Evolutionary conservation across 441 rosid genomes (phyloP).

Genomic region (Adansonia rubrostipa): DNA sequence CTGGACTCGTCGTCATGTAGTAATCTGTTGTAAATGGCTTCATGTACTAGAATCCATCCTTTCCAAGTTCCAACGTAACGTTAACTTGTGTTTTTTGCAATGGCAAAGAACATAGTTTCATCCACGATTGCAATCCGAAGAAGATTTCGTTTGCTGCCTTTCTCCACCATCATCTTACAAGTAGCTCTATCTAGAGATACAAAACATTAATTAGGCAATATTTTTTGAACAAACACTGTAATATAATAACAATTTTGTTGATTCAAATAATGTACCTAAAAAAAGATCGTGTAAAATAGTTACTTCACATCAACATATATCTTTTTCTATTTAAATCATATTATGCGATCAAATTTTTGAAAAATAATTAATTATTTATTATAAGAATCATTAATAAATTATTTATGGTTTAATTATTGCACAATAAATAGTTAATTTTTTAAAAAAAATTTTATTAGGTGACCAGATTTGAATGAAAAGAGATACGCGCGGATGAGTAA

Average conservation of each 20-base stretch:
- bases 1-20: slow-evolving; percentile 43
- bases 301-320: too few species aligned
- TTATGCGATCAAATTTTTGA: too few species aligned
- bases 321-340: too few species aligned
- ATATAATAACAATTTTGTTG: not conserved
- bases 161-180: slow-evolving; percentile 28
- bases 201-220: not conserved
- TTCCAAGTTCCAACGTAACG: slow-evolving; percentile 31
- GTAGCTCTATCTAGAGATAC: not conserved
- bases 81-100: slow-evolving; percentile 44
- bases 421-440: too few species aligned
- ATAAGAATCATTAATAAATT: too few species aligned
- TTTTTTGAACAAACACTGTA: not conserved
- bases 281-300: too few species aligned
- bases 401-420: too few species aligned
- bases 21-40: slow-evolving; percentile 38
- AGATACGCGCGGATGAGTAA: too few species aligned
- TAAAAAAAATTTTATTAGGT: too few species aligned
- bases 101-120: slow-evolving; percentile 42
- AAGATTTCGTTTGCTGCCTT: slow-evolving; percentile 38
- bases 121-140: slow-evolving; percentile 46
- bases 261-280: not conserved
- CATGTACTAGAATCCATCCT: slow-evolving; percentile 41
- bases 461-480: too few species aligned
- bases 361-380: too few species aligned